Conservation (phyloP, 2,329 filamentous ascomycete genomes). For the Chaetomium sp. region DNA sequence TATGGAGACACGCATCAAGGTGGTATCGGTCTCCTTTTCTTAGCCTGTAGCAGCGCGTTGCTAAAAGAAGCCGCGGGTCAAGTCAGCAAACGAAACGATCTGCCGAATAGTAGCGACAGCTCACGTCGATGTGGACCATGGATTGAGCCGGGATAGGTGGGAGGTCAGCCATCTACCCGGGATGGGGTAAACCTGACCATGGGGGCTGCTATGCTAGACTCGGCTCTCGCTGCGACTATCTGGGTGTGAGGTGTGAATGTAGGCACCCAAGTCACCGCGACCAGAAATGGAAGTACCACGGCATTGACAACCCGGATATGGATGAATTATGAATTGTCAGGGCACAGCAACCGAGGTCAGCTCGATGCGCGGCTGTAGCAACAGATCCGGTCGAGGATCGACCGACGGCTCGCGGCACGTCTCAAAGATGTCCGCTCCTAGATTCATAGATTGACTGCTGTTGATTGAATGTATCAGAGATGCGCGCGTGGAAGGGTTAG, state of each 20-base stretch:
- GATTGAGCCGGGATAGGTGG: not conserved
- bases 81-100: not conserved
- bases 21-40: not conserved
- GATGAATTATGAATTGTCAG: not conserved
- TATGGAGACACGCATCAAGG: not conserved
- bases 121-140: constrained; percentile 6
- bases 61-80: not conserved
- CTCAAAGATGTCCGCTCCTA: not conserved
- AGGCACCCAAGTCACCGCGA: not conserved
- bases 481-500: too few species aligned
- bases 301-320: constrained; percentile 7
- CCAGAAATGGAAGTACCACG: constrained; percentile 15
- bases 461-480: too few species aligned
- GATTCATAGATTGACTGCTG: too few species aligned
- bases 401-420: not conserved
- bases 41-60: not conserved
- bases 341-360: not conserved
- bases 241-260: not conserved
- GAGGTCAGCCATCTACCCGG: constrained; percentile 2
- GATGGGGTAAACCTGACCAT: too few species aligned
- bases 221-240: not conserved
- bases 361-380: constrained; percentile 21
- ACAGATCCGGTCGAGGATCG: constrained; percentile 16
- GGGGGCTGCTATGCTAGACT: not conserved
- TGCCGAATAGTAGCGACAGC: not conserved